Conservation (phyloP, 2,329 filamentous ascomycete genomes). For the Fulvia fulva region DNA sequence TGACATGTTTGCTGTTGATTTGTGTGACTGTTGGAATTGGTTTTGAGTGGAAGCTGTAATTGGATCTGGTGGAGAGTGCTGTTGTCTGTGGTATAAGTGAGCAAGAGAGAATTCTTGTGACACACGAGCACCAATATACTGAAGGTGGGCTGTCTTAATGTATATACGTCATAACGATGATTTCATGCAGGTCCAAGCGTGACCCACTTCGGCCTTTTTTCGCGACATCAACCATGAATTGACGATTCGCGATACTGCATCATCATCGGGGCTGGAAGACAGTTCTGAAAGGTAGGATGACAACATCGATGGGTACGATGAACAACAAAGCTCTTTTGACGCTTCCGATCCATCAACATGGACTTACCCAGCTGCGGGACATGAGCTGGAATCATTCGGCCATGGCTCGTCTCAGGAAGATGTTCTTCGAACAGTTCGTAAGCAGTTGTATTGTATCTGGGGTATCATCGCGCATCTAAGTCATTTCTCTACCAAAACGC, state of each 20-base stretch:
- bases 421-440: background rate
- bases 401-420: background rate
- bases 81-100: background rate
- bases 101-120: background rate
- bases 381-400: background rate
- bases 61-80: background rate
- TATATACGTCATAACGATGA: background rate
- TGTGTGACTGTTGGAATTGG: background rate
- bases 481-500: constrained; percentile 2
- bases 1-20: constrained; percentile 40
- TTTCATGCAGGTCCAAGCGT: background rate
- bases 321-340: no score
- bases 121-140: background rate
- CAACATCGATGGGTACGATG: background rate
- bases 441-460: background rate
- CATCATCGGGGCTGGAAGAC: no score
- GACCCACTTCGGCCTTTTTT: background rate
- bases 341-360: no score
- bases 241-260: background rate
- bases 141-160: background rate
- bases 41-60: background rate
- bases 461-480: constrained; percentile 6
- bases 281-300: no score
- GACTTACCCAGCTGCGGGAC: no score
- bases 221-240: background rate